These are phyloP conservation scores for Melaleuca quinquenervia DNA, from an alignment of 345 rosid species.

Conservation along the genomic window DNA sequence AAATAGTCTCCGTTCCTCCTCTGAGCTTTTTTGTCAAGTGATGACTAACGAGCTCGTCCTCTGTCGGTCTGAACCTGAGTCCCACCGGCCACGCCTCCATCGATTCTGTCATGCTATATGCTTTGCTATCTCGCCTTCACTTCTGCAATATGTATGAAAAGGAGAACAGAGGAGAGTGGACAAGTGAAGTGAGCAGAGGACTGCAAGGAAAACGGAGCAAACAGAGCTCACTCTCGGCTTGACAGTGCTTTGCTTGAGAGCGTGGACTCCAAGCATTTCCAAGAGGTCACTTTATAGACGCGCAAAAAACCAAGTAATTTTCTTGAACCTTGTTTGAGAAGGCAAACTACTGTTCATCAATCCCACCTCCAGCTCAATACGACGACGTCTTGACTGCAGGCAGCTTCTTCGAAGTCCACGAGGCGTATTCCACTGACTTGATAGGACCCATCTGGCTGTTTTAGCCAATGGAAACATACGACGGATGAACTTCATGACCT, in stretches of 20 bases:
- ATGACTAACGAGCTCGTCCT: neutral
- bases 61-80: neutral
- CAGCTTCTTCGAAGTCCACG: neutral
- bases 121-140: too few relatives aligned
- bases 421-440: neutral
- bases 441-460: neutral
- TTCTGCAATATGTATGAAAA: neutral
- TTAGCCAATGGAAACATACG: neutral
- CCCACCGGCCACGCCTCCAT: too few relatives aligned
- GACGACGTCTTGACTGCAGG: fast-evolving
- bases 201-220: neutral
- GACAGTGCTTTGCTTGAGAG: neutral
- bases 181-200: neutral
- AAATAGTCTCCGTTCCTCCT: neutral
- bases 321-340: neutral
- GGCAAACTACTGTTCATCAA: neutral
- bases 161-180: neutral
- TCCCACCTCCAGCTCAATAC: neutral
- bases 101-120: too few relatives aligned
- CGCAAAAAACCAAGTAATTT: neutral
- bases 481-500: neutral
- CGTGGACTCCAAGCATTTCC: neutral
- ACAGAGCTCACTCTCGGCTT: neutral
- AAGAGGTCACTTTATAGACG: neutral
- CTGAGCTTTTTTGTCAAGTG: neutral